phyloP scores from a whole-genome alignment of 148 eudicot species.

The Spergularia bocconei region DNA sequence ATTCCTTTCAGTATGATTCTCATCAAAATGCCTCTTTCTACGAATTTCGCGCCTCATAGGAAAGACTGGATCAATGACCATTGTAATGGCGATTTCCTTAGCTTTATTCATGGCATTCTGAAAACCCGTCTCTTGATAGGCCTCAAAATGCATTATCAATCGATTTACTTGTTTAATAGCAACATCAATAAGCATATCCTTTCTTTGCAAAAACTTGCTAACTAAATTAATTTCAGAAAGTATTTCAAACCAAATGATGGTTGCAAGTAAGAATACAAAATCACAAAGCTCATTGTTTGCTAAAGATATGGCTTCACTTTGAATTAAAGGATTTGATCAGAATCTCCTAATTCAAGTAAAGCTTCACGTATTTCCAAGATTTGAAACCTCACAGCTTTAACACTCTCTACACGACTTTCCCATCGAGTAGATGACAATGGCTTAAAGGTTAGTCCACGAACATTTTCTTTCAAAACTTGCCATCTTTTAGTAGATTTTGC shows the following conservation, averaged over 20 bases:
- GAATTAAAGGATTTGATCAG: too few species aligned
- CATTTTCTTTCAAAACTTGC: slow-evolving; percentile 19
- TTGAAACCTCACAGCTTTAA: too few species aligned
- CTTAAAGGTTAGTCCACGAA: slow-evolving; percentile 18
- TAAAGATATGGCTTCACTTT: slow-evolving; percentile 19
- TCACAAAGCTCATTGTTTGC: slow-evolving; percentile 22
- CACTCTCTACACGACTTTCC: slow-evolving; percentile 4
- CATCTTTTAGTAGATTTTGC: slow-evolving; percentile 35
- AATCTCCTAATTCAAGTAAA: too few species aligned
- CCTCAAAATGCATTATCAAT: background rate
- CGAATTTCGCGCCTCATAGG: slow-evolving; percentile 10
- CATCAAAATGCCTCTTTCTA: slow-evolving; percentile 7
- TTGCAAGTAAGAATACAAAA: slow-evolving; percentile 22
- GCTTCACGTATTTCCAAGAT: too few species aligned
- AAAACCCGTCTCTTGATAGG: slow-evolving; percentile 24
- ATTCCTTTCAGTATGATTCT: background rate
- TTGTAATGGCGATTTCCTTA: slow-evolving; percentile 20
- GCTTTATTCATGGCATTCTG: background rate
- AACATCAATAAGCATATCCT: slow-evolving; percentile 11
- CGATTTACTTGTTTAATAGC: background rate
- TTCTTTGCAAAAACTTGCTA: slow-evolving; percentile 6
- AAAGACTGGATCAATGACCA: slow-evolving; percentile 4
- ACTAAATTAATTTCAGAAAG: slow-evolving; percentile 3
- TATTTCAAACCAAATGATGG: slow-evolving; percentile 15
- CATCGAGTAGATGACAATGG: slow-evolving; percentile 30